These are phyloP conservation scores for Excoecaria cochinchinensis DNA, from an alignment of 345 rosid genomes.

Conservation along the genomic window DNA sequence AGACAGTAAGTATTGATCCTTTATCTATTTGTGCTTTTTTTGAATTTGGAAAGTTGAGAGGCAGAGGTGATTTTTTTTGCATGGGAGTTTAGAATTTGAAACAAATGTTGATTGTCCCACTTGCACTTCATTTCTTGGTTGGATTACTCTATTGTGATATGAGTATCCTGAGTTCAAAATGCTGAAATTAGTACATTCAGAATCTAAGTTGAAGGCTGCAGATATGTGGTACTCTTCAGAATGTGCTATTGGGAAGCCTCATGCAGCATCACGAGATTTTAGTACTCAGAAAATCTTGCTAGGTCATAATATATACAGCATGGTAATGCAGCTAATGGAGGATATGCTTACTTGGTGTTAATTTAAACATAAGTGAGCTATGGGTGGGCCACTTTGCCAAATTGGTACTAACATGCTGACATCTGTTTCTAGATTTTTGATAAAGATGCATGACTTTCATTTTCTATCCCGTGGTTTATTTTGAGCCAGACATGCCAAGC, in stretches of 20 bases:
- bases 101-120: neutral
- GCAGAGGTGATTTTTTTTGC: neutral
- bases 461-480: neutral
- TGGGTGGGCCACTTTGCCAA: neutral
- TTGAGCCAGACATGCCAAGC: neutral
- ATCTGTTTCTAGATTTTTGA: neutral
- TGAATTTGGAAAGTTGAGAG: neutral
- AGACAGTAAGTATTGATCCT: slow-evolving; percentile 51
- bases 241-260: neutral
- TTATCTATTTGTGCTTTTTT: neutral
- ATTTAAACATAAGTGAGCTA: neutral
- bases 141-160: neutral
- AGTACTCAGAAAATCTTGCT: neutral
- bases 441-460: neutral
- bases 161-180: neutral
- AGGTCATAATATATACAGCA: neutral
- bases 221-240: neutral
- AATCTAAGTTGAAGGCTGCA: neutral
- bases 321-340: neutral
- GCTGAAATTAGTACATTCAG: neutral
- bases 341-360: slow-evolving; percentile 2
- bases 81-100: slow-evolving; percentile 2
- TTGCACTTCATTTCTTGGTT: neutral
- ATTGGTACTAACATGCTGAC: neutral
- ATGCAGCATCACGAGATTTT: neutral